A percentile compares a stretch with the other conserved stretches of the same genome.
phyloP scores from a whole-genome alignment of 176 grass and related monocot species.

The Alloteropsis semialata region DNA sequence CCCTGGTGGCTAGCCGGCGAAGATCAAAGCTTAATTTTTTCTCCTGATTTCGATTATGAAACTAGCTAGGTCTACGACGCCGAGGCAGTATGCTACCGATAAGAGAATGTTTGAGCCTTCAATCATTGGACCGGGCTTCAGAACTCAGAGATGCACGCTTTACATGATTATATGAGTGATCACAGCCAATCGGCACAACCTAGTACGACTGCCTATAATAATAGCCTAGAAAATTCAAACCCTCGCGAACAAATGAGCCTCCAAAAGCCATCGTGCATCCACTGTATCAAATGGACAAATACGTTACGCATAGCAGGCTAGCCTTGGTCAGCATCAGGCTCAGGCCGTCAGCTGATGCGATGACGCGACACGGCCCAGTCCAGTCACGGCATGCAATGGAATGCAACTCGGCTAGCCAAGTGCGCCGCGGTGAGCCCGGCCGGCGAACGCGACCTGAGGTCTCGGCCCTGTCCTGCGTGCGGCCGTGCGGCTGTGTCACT shows the following conservation, averaged over 20 bases:
- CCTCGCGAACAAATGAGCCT: not conserved
- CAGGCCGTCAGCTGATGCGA: no score
- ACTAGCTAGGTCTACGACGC: not conserved
- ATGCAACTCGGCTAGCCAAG: not conserved
- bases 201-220: not conserved
- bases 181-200: not conserved
- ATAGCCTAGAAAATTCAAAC: not conserved
- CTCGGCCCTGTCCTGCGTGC: no score
- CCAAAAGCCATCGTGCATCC: not conserved
- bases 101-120: not conserved
- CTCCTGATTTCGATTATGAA: not conserved
- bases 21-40: not conserved
- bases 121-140: not conserved
- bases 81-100: not conserved
- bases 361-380: not conserved
- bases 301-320: not conserved
- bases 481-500: not conserved
- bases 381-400: not conserved
- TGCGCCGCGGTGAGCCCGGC: not conserved
- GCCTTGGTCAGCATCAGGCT: not conserved
- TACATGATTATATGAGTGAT: not conserved
- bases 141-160: not conserved
- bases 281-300: not conserved
- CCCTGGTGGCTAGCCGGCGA: not conserved
- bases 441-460: no score